These are phyloP conservation scores for Candida pseudocylindracea DNA, from an alignment of 1,139 yeast genomes.

Conservation along the genomic window DNA sequence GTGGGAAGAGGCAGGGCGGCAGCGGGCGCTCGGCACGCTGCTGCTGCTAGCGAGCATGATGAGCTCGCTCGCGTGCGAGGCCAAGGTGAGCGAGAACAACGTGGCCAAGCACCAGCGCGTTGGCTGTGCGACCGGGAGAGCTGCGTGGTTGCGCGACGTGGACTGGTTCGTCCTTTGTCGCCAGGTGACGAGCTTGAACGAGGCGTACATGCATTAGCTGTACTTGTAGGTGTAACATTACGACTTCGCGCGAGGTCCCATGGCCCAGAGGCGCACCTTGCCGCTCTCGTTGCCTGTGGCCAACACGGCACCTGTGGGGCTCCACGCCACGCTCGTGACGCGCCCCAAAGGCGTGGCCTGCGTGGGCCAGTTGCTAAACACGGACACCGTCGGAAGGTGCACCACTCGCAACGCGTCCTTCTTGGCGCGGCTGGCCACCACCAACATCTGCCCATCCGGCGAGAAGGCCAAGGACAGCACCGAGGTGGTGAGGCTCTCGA, in stretches of 20 bases:
- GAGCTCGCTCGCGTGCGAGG: no score
- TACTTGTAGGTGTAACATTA: no score
- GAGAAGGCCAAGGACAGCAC: conserved; percentile 57
- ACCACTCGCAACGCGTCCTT: conserved; percentile 74
- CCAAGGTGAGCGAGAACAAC: no score
- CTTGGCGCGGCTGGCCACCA: conserved; percentile 69
- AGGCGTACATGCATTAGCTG: no score
- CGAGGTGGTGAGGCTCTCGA: conserved; percentile 69
- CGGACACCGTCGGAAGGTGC: conserved; percentile 74
- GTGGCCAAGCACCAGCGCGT: no score
- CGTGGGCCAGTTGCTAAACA: conserved; percentile 93
- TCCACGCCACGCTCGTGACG: conserved; percentile 65
- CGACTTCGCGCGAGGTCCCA: no score
- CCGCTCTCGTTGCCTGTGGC: conserved; percentile 88
- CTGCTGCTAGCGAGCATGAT: no score
- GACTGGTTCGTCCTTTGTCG: no score
- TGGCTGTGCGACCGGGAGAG: no score
- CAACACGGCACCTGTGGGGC: conserved; percentile 65
- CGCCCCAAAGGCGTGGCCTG: conserved; percentile 89
- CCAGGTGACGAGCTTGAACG: no score
- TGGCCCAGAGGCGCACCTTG: conserved; percentile 70
- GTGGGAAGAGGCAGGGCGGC: conserved; percentile 30
- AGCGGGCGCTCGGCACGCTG: no score
- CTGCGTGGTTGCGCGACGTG: no score
- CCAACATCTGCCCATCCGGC: conserved; percentile 75